Evolutionary conservation across 371 early-diverging fungal genomes (phyloP).

Genomic region (Lichtheimia ornata): DNA sequence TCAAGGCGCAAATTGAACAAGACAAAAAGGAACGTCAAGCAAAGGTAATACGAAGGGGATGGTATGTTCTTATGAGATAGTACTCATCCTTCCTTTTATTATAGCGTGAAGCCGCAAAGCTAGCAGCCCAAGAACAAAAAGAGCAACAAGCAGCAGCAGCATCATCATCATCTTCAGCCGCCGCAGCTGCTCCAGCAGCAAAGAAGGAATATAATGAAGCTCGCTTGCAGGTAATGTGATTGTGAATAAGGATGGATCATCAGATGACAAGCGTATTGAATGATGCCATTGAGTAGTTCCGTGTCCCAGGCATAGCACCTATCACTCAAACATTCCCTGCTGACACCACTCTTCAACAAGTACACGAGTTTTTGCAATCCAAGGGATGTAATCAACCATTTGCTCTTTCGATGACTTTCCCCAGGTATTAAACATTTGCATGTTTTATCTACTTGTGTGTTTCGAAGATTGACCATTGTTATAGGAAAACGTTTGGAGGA

Average conservation of each 20-base stretch:
- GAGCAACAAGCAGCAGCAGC: constrained; percentile 17
- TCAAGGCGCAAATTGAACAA: constrained; percentile 85
- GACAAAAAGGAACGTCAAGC: constrained; percentile 79
- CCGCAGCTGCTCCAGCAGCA: constrained; percentile 16
- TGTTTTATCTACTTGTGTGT: neutral
- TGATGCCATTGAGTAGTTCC: constrained; percentile 37
- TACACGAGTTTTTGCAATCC: constrained; percentile 63
- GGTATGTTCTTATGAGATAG: neutral
- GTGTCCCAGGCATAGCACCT: constrained; percentile 52
- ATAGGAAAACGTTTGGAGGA: constrained; percentile 39
- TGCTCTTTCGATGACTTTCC: constrained; percentile 72
- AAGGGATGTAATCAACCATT: constrained; percentile 61
- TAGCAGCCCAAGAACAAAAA: constrained; percentile 13
- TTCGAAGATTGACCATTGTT: neutral
- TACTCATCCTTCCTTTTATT: neutral
- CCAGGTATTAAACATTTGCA: constrained; percentile 45
- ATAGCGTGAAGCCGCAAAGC: constrained; percentile 28
- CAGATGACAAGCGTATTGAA: no score
- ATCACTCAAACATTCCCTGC: constrained; percentile 75
- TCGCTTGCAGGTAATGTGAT: constrained; percentile 62
- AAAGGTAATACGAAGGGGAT: constrained; percentile 23
- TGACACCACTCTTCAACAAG: constrained; percentile 64
- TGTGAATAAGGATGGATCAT: no score
- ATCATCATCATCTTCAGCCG: constrained; percentile 16
- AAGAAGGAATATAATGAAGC: constrained; percentile 72